Evolutionary conservation across 2,329 filamentous ascomycete species (phyloP).

Genomic region (Lachnum nothofagi): DNA sequence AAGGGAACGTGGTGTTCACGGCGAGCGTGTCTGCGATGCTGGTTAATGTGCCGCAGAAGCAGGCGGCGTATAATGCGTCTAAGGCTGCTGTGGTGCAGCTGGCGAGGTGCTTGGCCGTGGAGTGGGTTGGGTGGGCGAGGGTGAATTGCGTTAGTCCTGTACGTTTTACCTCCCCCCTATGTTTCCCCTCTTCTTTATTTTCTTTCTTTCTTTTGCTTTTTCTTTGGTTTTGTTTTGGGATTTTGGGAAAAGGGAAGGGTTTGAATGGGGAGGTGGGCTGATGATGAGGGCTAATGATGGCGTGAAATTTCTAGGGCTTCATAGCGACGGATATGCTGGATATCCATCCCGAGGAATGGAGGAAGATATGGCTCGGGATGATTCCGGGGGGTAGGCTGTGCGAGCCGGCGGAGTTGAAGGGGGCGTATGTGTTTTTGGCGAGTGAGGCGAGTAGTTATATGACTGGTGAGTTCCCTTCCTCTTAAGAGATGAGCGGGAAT

Average conservation of each 20-base stretch:
- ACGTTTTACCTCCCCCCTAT: too few species aligned
- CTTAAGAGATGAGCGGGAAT: neutral
- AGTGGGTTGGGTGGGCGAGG: slow-evolving; percentile 40
- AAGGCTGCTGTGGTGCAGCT: slow-evolving; percentile 41
- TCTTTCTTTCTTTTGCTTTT: neutral
- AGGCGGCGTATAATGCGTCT: slow-evolving; percentile 40
- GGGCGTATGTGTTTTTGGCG: slow-evolving; percentile 47
- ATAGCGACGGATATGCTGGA: slow-evolving; percentile 27
- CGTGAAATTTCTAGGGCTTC: slow-evolving; percentile 4
- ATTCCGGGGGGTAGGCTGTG: slow-evolving; percentile 14
- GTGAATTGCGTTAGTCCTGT: slow-evolving; percentile 38
- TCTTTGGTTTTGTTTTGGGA: neutral
- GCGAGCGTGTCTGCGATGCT: slow-evolving; percentile 38
- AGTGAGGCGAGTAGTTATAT: slow-evolving; percentile 57
- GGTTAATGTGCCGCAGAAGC: slow-evolving; percentile 39
- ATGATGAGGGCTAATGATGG: neutral
- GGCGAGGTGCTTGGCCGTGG: slow-evolving; percentile 38
- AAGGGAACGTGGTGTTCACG: slow-evolving; percentile 38
- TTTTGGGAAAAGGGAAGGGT: too few species aligned
- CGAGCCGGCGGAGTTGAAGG: slow-evolving; percentile 35
- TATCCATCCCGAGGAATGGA: slow-evolving; percentile 27
- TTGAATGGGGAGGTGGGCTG: neutral
- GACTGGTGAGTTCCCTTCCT: slow-evolving; percentile 32
- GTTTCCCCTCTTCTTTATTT: too few species aligned
- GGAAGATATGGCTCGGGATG: slow-evolving; percentile 15